A percentile compares a stretch with the other conserved stretches of the same genome.
Evolutionary conservation across 2,329 filamentous ascomycete genomes (phyloP).

Genomic region (Cordyceps cicadae): DNA sequence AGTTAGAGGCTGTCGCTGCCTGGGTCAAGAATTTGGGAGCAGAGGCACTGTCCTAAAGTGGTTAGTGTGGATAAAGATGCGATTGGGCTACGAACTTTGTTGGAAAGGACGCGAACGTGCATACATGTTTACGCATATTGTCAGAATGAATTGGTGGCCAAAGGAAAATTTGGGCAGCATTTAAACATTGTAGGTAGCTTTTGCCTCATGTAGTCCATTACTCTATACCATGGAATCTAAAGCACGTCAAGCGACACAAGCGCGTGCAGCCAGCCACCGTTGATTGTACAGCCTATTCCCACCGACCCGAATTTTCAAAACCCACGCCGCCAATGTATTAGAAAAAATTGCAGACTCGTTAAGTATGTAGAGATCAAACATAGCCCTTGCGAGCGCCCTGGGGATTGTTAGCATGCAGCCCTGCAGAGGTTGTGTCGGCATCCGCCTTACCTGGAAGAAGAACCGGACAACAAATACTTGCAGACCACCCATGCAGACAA

Average conservation of each 20-base stretch:
- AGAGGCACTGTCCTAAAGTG: conserved; percentile 18
- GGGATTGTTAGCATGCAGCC: conserved; percentile 4
- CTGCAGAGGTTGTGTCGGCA: not conserved
- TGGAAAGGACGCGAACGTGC: not conserved
- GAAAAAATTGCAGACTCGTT: conserved; percentile 18
- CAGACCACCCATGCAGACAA: conserved; percentile 88
- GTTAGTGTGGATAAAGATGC: conserved; percentile 18
- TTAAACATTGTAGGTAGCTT: not conserved
- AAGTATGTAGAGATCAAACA: conserved; percentile 39
- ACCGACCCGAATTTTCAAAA: conserved; percentile 22
- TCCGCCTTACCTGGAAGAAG: conserved; percentile 76
- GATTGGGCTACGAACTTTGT: not conserved
- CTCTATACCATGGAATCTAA: not conserved
- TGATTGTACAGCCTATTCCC: conserved; percentile 24
- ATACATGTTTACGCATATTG: not conserved
- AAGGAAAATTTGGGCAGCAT: not conserved
- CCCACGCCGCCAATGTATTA: conserved; percentile 22
- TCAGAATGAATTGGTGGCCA: not conserved
- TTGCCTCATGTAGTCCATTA: conserved; percentile 9
- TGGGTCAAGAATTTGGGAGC: conserved; percentile 26
- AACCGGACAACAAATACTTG: conserved; percentile 97
- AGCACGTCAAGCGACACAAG: not conserved
- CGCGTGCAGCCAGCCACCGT: conserved; percentile 8
- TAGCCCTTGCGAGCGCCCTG: conserved; percentile 62
- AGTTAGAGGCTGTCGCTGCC: conserved; percentile 14